Percentiles rank a stretch among this genome's conserved stretches.
phyloP scores from a whole-genome alignment of 2,329 filamentous ascomycete genomes.

The Fusarium sp. region DNA sequence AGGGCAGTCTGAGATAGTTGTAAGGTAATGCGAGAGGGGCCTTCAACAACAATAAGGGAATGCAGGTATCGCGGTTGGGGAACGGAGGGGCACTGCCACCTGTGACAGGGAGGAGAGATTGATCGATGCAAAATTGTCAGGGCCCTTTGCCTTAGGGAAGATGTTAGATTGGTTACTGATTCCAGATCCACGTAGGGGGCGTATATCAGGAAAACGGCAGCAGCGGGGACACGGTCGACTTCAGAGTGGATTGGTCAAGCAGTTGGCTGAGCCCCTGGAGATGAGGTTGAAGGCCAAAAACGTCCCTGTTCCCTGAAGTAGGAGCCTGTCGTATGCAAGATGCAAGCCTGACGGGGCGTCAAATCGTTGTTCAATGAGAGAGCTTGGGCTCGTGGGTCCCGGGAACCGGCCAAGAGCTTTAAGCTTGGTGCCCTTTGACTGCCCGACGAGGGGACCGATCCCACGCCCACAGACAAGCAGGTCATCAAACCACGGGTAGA shows the following conservation, averaged over 20 bases:
- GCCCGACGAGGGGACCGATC: conserved; percentile 25
- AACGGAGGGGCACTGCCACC: conserved; percentile 33
- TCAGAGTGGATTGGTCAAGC: conserved; percentile 23
- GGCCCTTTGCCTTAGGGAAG: conserved; percentile 31
- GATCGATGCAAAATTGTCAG: conserved; percentile 34
- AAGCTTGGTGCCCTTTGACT: conserved; percentile 30
- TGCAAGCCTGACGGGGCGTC: conserved; percentile 39
- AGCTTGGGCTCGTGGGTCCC: conserved; percentile 39
- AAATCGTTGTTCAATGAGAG: conserved; percentile 41
- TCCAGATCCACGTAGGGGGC: conserved; percentile 32
- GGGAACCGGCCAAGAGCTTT: conserved; percentile 38
- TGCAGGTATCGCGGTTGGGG: conserved; percentile 36
- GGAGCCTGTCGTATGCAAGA: conserved; percentile 38
- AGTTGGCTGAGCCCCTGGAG: conserved; percentile 35
- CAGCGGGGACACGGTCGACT: conserved; percentile 24
- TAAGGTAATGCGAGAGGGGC: conserved; percentile 32
- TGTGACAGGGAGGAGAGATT: conserved; percentile 34
- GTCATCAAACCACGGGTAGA: conserved; percentile 36
- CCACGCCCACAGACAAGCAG: conserved; percentile 34
- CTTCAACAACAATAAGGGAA: conserved; percentile 25
- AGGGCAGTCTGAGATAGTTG: conserved; percentile 31
- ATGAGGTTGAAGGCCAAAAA: conserved; percentile 29
- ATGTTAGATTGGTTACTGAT: conserved; percentile 29
- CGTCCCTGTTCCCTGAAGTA: conserved; percentile 36
- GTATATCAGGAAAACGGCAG: conserved; percentile 28